These are phyloP conservation scores for Apiotrichum laibachii DNA, from an alignment of 1,284 basidiomycete genomes.

Conservation along the genomic window DNA sequence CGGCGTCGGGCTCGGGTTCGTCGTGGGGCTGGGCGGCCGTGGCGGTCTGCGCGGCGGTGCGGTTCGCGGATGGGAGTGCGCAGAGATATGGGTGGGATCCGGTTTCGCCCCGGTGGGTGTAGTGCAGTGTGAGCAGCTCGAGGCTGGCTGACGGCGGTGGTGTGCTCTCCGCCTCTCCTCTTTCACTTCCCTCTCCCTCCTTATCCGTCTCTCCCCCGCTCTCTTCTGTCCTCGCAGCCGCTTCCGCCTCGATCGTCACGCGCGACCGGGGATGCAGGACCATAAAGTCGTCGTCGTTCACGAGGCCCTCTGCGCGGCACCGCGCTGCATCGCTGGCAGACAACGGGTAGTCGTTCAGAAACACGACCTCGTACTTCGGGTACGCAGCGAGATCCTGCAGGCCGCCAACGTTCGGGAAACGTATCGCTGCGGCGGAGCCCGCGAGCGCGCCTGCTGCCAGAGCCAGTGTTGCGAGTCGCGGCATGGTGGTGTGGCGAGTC, in stretches of 20 bases:
- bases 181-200: background rate
- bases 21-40: slow-evolving; percentile 24
- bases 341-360: slow-evolving; percentile 75
- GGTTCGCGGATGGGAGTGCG: slow-evolving; percentile 38
- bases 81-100: slow-evolving; percentile 41
- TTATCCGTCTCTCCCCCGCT: background rate
- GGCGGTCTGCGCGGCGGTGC: slow-evolving; percentile 28
- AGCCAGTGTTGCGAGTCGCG: slow-evolving; percentile 18
- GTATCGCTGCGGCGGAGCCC: slow-evolving; percentile 10
- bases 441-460: slow-evolving; percentile 23
- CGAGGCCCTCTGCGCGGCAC: slow-evolving; percentile 67
- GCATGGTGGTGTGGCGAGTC: background rate
- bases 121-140: slow-evolving; percentile 36
- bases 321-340: slow-evolving; percentile 67
- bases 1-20: slow-evolving; percentile 44
- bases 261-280: slow-evolving; percentile 58
- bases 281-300: slow-evolving; percentile 69
- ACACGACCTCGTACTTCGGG: slow-evolving; percentile 77
- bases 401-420: slow-evolving; percentile 26
- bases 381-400: slow-evolving; percentile 70
- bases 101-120: slow-evolving; percentile 20
- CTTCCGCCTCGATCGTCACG: slow-evolving; percentile 57
- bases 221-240: slow-evolving; percentile 8
- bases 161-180: background rate
- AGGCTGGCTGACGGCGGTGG: slow-evolving; percentile 4